Conservation (phyloP, 108 stramenopile species). For the Asterionellopsis glacialis region DNA sequence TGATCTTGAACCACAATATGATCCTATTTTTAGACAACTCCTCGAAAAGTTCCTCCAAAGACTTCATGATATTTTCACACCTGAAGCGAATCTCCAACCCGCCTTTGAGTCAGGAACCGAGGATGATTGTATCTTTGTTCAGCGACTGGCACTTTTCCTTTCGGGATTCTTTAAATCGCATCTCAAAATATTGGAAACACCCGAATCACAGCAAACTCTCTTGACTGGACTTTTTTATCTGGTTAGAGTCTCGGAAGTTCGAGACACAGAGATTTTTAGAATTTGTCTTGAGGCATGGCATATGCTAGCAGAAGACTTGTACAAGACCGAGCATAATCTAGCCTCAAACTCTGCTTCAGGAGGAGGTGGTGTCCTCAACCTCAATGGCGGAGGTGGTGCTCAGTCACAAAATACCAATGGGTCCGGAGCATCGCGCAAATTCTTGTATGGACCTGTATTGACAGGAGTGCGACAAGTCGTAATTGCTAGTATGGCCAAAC, state of each 20-base stretch:
- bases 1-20: conserved; percentile 89
- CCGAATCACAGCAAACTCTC: conserved; percentile 79
- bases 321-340: conserved; percentile 59
- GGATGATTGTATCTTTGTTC: conserved; percentile 91
- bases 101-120: conserved; percentile 89
- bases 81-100: conserved; percentile 78
- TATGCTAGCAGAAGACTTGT: conserved; percentile 93
- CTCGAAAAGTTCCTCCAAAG: conserved; percentile 76
- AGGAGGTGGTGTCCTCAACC: conserved; percentile 42
- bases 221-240: conserved; percentile 92
- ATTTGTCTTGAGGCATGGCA: conserved; percentile 98
- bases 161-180: conserved; percentile 90
- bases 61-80: conserved; percentile 73
- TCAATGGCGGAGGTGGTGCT: conserved; percentile 35
- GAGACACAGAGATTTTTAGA: conserved; percentile 97
- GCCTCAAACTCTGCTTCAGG: conserved; percentile 32
- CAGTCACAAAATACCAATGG: not conserved
- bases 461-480: conserved; percentile 91
- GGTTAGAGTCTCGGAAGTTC: conserved; percentile 91
- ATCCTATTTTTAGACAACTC: conserved; percentile 82
- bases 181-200: conserved; percentile 79
- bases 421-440: conserved; percentile 51
- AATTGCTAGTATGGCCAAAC: conserved; percentile 99
- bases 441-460: conserved; percentile 80
- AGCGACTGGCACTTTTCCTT: conserved; percentile 92